Evolutionary conservation across 2,329 filamentous ascomycete species (phyloP).

Genomic region (Hortaea sp.): DNA sequence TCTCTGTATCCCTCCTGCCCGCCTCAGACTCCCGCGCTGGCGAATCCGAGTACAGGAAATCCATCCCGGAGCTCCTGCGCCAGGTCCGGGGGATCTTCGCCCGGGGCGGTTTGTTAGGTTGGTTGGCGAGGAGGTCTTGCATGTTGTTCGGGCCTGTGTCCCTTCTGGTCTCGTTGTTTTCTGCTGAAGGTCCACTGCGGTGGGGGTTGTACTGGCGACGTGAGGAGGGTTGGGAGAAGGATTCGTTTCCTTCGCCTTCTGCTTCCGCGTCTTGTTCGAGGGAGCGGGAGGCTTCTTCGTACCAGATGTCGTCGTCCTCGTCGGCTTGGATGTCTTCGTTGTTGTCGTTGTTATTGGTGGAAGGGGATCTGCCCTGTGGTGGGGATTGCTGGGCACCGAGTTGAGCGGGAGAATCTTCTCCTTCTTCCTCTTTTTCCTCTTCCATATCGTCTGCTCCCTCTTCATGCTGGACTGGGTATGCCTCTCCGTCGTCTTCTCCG

Average conservation of each 20-base stretch:
- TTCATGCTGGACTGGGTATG: background rate
- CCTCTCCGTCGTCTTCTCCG: too few relatives aligned
- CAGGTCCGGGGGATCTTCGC: slow-evolving; percentile 33
- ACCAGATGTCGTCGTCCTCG: slow-evolving; percentile 33
- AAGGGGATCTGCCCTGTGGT: too few relatives aligned
- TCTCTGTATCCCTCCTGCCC: background rate
- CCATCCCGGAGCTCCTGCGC: slow-evolving; percentile 29
- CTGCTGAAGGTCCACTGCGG: too few relatives aligned
- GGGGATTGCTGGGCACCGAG: background rate
- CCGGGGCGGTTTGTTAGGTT: slow-evolving; percentile 25
- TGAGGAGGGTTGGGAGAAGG: background rate
- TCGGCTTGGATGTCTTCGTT: slow-evolving; percentile 1
- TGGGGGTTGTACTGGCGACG: slow-evolving; percentile 5
- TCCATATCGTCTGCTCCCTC: background rate
- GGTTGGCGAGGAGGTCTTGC: slow-evolving; percentile 26
- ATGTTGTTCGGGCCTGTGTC: slow-evolving; percentile 10
- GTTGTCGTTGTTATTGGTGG: slow-evolving; percentile 2
- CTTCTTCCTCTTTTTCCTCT: background rate
- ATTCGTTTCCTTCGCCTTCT: background rate
- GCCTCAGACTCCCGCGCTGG: slow-evolving; percentile 9
- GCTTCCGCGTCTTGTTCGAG: slow-evolving; percentile 7
- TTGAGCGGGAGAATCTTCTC: background rate
- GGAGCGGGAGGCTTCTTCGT: slow-evolving; percentile 36
- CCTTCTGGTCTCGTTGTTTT: slow-evolving; percentile 4
- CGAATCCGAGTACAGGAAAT: slow-evolving; percentile 31